Conservation (phyloP, 495 filamentous ascomycete genomes). For the Cercophora samala region DNA sequence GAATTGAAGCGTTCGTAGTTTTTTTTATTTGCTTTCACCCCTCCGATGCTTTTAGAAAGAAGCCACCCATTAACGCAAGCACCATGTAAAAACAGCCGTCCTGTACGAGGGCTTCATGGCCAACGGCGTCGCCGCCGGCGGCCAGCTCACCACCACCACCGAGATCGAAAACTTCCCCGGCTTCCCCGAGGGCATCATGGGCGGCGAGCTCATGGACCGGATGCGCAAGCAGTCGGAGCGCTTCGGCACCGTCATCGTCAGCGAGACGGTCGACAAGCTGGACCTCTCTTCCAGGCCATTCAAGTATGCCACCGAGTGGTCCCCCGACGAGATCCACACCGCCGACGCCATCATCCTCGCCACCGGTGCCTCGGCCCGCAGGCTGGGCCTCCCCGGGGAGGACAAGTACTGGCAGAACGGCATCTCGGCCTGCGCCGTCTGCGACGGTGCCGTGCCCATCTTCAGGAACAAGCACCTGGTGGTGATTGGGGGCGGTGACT, state of each 20-base stretch:
- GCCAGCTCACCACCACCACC: constrained; percentile 95
- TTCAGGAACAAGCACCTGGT: constrained; percentile 93
- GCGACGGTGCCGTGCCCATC: constrained; percentile 95
- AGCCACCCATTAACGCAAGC: constrained; percentile 16
- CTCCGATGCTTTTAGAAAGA: no score
- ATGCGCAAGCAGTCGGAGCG: constrained; percentile 90
- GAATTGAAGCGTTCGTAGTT: constrained; percentile 65
- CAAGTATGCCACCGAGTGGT: constrained; percentile 84
- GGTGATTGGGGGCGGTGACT: constrained; percentile 96
- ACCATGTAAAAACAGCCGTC: constrained; percentile 53
- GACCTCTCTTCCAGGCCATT: constrained; percentile 85
- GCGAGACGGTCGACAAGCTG: constrained; percentile 85
- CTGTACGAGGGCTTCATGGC: constrained; percentile 97
- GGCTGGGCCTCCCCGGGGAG: constrained; percentile 82
- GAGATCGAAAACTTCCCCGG: constrained; percentile 98
- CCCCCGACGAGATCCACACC: constrained; percentile 72
- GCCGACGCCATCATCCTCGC: constrained; percentile 91
- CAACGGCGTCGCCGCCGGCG: constrained; percentile 92
- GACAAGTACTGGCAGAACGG: constrained; percentile 95
- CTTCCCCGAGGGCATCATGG: constrained; percentile 84
- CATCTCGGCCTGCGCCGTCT: constrained; percentile 94
- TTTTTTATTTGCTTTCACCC: not conserved
- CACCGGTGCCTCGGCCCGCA: constrained; percentile 85
- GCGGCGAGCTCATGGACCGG: constrained; percentile 82
- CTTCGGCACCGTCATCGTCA: constrained; percentile 87